These are phyloP conservation scores for Carex parvula DNA, from an alignment of 176 grass and related monocot genomes.

Conservation along the genomic window DNA sequence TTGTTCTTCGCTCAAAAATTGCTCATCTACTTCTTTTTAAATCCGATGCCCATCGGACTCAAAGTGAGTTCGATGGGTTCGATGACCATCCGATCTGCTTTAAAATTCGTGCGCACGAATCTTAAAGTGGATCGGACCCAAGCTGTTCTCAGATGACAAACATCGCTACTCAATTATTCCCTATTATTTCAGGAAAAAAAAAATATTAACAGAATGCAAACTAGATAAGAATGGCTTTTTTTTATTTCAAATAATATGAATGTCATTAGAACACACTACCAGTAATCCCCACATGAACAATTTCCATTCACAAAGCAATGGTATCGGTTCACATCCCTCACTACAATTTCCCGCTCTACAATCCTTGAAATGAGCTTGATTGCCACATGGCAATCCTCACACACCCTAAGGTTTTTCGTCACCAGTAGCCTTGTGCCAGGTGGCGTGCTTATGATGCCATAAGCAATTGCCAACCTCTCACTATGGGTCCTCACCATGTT, in stretches of 20 bases:
- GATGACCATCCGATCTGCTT: no score
- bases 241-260: not conserved
- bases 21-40: not conserved
- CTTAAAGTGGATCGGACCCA: no score
- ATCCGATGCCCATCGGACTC: no score
- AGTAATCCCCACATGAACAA: conserved; percentile 79
- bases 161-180: not conserved
- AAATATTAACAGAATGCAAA: not conserved
- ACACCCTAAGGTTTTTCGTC: conserved; percentile 71
- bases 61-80: no score
- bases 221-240: not conserved
- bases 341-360: conserved; percentile 54
- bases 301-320: conserved; percentile 70
- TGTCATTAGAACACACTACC: conserved; percentile 20
- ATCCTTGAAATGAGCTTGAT: conserved; percentile 79
- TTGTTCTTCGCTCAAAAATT: not conserved
- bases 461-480: conserved; percentile 69
- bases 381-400: conserved; percentile 70
- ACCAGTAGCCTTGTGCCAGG: conserved; percentile 61
- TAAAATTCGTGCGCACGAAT: no score
- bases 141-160: conserved; percentile 17
- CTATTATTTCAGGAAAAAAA: not conserved
- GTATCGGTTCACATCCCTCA: conserved; percentile 82
- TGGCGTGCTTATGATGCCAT: conserved; percentile 72
- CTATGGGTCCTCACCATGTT: conserved; percentile 67